These are phyloP conservation scores for Epichloe typhina DNA, from an alignment of 2,329 filamentous ascomycete genomes.

Conservation along the genomic window DNA sequence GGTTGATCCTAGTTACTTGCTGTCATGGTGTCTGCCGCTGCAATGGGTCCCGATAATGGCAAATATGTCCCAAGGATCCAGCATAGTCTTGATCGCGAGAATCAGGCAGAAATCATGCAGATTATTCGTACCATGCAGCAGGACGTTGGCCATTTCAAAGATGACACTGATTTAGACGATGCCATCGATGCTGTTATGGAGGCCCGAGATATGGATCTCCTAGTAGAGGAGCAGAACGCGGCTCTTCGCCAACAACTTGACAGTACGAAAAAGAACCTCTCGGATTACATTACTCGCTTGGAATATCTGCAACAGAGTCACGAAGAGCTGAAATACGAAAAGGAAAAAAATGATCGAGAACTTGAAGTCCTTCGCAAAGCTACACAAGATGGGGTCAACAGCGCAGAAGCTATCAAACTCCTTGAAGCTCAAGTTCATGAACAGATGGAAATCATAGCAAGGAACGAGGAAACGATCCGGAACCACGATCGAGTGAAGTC, in stretches of 20 bases:
- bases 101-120: slow-evolving; percentile 32
- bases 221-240: slow-evolving; percentile 42
- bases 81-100: slow-evolving; percentile 26
- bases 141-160: slow-evolving; percentile 22
- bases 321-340: slow-evolving; percentile 51
- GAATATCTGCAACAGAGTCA: slow-evolving; percentile 48
- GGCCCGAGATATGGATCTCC: slow-evolving; percentile 39
- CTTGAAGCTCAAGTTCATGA: slow-evolving; percentile 47
- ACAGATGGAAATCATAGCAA: slow-evolving; percentile 57
- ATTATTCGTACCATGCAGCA: slow-evolving; percentile 30
- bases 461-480: slow-evolving; percentile 43
- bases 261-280: slow-evolving; percentile 40
- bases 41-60: slow-evolving; percentile 43
- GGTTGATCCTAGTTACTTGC: slow-evolving; percentile 40
- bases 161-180: slow-evolving; percentile 26
- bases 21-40: slow-evolving; percentile 46
- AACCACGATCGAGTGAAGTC: slow-evolving; percentile 24
- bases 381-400: slow-evolving; percentile 38
- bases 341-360: slow-evolving; percentile 42
- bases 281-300: slow-evolving; percentile 45
- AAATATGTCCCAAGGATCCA: slow-evolving; percentile 37
- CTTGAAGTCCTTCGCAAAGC: slow-evolving; percentile 36
- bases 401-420: slow-evolving; percentile 36
- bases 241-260: slow-evolving; percentile 38
- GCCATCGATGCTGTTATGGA: slow-evolving; percentile 27